These are phyloP conservation scores for Poa pratensis DNA, from an alignment of 176 grass and related monocot genomes.

Conservation along the genomic window DNA sequence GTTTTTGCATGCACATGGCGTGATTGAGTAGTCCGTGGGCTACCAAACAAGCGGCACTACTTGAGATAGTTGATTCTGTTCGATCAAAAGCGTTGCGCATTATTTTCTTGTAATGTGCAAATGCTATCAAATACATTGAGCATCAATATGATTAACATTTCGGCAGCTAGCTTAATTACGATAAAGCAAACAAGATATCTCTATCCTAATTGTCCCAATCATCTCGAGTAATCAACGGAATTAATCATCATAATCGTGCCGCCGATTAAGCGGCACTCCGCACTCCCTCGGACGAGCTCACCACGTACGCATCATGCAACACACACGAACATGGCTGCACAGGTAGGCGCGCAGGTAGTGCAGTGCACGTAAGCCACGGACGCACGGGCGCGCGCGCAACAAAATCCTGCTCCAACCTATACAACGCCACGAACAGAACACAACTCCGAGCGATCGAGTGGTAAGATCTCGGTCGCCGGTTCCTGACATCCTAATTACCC, in stretches of 20 bases:
- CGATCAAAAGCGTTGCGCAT: too few species aligned
- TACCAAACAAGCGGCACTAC: too few species aligned
- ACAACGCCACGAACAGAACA: conserved; percentile 24
- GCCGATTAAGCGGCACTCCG: conserved; percentile 35
- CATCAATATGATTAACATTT: too few species aligned
- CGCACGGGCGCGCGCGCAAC: conserved; percentile 3
- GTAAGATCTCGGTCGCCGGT: neutral
- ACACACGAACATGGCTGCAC: neutral
- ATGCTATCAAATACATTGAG: too few species aligned
- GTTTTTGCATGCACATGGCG: too few species aligned
- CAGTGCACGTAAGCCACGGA: conserved; percentile 37
- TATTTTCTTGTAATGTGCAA: too few species aligned
- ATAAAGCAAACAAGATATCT: neutral
- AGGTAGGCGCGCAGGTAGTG: conserved; percentile 37
- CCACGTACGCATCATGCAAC: conserved; percentile 28
- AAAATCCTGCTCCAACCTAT: conserved; percentile 33
- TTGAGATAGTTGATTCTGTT: too few species aligned
- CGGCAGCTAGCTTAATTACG: neutral
- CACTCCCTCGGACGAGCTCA: conserved; percentile 41
- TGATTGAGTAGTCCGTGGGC: too few species aligned
- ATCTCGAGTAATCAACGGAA: neutral
- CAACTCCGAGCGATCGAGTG: neutral
- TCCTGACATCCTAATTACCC: neutral
- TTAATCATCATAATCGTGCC: conserved; percentile 42
- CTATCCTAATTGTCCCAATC: neutral